A percentile compares a stretch with the other conserved stretches of the same genome.
Conservation (phyloP, 2,329 filamentous ascomycete genomes). For the Teratosphaeria nubilosa region DNA sequence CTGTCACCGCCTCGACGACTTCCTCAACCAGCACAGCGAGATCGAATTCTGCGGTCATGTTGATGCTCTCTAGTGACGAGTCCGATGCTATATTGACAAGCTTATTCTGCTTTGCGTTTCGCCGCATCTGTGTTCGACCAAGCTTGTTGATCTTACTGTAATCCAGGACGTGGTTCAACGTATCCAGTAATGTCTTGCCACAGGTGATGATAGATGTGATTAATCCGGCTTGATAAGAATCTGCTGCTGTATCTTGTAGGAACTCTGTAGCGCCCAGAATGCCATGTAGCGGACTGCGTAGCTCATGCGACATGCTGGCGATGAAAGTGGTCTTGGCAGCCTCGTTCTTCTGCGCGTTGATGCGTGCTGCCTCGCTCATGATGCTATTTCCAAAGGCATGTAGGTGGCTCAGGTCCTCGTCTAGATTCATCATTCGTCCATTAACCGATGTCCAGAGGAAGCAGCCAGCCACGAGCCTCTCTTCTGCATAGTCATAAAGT, state of each 20-base stretch:
- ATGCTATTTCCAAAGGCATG: constrained; percentile 31
- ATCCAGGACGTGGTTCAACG: constrained; percentile 31
- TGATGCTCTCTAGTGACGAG: constrained; percentile 17
- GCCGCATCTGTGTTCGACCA: constrained; percentile 15
- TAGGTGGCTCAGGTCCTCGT: constrained; percentile 33
- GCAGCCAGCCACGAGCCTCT: constrained; percentile 34
- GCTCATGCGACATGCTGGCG: constrained; percentile 42
- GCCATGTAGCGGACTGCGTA: constrained; percentile 38
- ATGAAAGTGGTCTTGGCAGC: constrained; percentile 43
- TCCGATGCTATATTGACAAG: constrained; percentile 20
- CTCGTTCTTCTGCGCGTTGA: constrained; percentile 31
- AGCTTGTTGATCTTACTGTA: constrained; percentile 36
- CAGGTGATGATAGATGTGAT: constrained; percentile 40
- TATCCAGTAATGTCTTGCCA: constrained; percentile 39
- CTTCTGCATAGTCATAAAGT: constrained; percentile 39
- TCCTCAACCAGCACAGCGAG: constrained; percentile 41
- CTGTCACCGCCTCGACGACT: constrained; percentile 45
- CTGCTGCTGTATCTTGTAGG: constrained; percentile 35
- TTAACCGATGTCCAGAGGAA: constrained; percentile 37
- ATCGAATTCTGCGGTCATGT: constrained; percentile 30
- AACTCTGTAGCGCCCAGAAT: constrained; percentile 38
- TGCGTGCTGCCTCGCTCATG: constrained; percentile 29
- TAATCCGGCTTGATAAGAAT: constrained; percentile 33
- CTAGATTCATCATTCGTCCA: constrained; percentile 29
- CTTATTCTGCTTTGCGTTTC: constrained; percentile 16